Base-by-base conservation (phyloP, 2,329 filamentous ascomycete species). In the Zymoseptoria ardabiliae region DNA sequence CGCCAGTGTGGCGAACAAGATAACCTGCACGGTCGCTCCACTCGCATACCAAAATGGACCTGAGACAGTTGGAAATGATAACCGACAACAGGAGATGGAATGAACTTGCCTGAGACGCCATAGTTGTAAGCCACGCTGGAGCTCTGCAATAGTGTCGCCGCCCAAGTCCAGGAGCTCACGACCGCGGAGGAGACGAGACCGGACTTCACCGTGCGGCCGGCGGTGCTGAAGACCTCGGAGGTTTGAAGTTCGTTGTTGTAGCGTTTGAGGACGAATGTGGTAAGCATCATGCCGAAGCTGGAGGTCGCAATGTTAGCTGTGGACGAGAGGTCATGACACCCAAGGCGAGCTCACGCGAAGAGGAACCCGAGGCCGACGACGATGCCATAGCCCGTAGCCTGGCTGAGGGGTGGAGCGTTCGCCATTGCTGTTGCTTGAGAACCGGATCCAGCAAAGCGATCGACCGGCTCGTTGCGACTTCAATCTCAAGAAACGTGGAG, bases 161-260 rank as follows among this genome's bases (percentile, higher is more conserved):
- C 91, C 91, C 91, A 96, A 0, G 91, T 96, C 91, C 92, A 96
- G 4, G 88, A 91, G 17, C 88, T 92, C 3, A 96, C 90, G n/a
- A 96, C 91, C 17, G 91, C 91, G 4, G 90, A 89, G 10, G 90
- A 89, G 0, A 96, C 90, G 13, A 96, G 80, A 50, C 91, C 92
- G 8, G 90, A 91, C 72, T 96, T 96, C 65, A 96, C 90, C 1
- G 89, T 91, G 62, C 92, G 82, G 19, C 91, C 91, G 54, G 91
- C 91, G 0, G 91, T 96, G 64, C 83, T 91, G 79, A 96, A 96
- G 84, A 91, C 94, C 76, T 96, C 91, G 0, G 89, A 92, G 0
- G 92, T 96, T 73, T 96, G 91, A 2, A 92, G 78, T 73, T 94
- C 91, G 78, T 86, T 81, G 69, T 87, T 85, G 71, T 87, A 88